These are phyloP conservation scores for Saccharomycopsis selenospora DNA, from an alignment of 805 yeast genomes.

Conservation along the genomic window DNA sequence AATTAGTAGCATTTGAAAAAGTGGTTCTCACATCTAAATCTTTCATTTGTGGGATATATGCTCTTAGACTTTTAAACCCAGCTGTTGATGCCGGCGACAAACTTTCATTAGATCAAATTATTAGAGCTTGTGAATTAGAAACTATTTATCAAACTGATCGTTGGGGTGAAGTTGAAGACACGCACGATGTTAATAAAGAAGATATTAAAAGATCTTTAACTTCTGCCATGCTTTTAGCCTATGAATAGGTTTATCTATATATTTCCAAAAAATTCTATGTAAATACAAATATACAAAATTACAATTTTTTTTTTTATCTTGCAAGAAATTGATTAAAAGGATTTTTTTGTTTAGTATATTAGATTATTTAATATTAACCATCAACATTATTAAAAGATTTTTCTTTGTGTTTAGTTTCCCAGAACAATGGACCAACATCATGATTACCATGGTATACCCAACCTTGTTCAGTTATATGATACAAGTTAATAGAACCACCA, in stretches of 20 bases:
- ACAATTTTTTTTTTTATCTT: no score
- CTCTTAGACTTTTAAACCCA: conserved; percentile 24
- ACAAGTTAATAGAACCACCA: conserved; percentile 92
- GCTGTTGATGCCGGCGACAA: conserved; percentile 22
- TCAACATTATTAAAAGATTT: conserved; percentile 81
- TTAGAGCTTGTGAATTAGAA: conserved; percentile 74
- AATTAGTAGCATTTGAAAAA: conserved; percentile 81
- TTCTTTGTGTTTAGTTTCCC: conserved; percentile 85
- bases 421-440: conserved; percentile 84
- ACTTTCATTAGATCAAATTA: conserved; percentile 53
- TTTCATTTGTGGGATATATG: conserved; percentile 66
- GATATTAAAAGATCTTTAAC: conserved; percentile 80
- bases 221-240: conserved; percentile 61
- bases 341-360: no score
- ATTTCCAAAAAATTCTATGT: neutral
- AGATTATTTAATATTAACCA: conserved; percentile 29
- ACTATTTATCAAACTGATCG: conserved; percentile 73
- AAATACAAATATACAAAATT: no score
- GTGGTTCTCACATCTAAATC: conserved; percentile 84
- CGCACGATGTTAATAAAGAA: conserved; percentile 94
- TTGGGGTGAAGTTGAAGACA: conserved; percentile 99
- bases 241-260: conserved; percentile 8
- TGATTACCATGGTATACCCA: conserved; percentile 96
- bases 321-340: no score
- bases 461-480: conserved; percentile 87